Evolutionary conservation across 768 basidiomycete genomes (phyloP), one percentile per base, ranked within the genome.

Genomic region (Pisolithus microcarpus): DNA sequence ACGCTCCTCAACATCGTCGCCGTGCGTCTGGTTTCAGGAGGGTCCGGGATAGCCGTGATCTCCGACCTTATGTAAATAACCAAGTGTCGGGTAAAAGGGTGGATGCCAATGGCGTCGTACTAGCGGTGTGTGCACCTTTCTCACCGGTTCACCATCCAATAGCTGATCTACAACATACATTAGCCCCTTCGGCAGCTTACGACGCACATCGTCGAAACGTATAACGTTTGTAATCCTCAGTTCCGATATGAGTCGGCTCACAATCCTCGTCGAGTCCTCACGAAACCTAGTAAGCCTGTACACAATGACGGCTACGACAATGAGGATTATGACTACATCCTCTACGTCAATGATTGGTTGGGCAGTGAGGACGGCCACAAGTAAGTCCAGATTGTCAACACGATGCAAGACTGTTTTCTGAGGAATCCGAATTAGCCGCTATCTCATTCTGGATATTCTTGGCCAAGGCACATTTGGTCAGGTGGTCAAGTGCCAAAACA

Each of bases 391-490:
- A 30, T 47, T 46, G 43, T 30, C 52, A 46, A 37, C 50, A 46
- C 34, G 10, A 16, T 31, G 34, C 8, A 24, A 43, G 52, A 24
- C 16, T n/a, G 34, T 21, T 5, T 43, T 31, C 57, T 50, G 40
- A 59, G 52, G 48, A 39, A 53, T 57, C 19, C 44, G 11, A 53
- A 55, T 23, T 65, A 93, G 91, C 39, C 65, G 65, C 66, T 99
- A 97, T 68, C 75, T 98, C 56, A 98, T 99, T 62, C 83, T 99
- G 43, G 96, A 99, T 68, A 91, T 99, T 54, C 81, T 99, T 37
- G 96, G 96, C 7, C 96, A 99, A 67, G 96, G 96, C 21, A 99
- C 96, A 2, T 99, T 99, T 60, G 96, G 96, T 8, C 96, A 99
- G 68, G 96, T 99, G 30, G 96, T 98, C 60, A 99, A 99, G 68